Percentiles rank a stretch among this genome's conserved stretches.
These are phyloP conservation scores for Stephania japonica DNA, from an alignment of 164 flowering plant genomes.

Conservation along the genomic window DNA sequence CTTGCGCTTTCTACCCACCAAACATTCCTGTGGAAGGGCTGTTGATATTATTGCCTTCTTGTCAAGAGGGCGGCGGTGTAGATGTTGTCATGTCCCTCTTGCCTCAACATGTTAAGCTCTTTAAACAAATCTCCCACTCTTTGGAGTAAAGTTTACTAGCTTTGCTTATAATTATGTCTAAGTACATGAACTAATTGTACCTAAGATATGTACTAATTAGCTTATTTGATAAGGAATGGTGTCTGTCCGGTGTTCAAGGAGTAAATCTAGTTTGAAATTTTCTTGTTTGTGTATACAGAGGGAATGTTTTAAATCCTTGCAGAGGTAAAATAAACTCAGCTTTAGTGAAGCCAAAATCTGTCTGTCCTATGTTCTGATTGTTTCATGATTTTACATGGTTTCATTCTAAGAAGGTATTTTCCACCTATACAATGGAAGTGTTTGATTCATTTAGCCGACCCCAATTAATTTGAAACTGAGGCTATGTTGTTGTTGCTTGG, in stretches of 20 bases:
- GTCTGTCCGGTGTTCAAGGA: background rate
- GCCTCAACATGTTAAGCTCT: constrained; percentile 16
- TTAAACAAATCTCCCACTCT: constrained; percentile 16
- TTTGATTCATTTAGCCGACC: no score
- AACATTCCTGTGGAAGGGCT: constrained; percentile 20
- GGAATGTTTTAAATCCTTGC: no score
- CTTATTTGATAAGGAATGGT: background rate
- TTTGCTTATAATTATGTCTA: background rate
- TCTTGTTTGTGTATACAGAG: no score
- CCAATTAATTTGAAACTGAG: no score
- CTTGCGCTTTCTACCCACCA: constrained; percentile 20
- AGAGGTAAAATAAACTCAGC: no score
- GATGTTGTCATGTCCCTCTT: constrained; percentile 18
- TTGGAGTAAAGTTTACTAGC: constrained; percentile 7
- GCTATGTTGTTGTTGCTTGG: no score
- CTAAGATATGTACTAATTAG: background rate
- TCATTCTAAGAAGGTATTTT: no score
- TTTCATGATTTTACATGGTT: no score
- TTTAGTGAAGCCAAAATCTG: no score
- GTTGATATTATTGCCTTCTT: constrained; percentile 18
- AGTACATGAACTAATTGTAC: background rate
- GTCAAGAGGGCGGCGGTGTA: constrained; percentile 15
- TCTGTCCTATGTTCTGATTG: no score
- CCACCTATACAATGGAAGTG: no score
- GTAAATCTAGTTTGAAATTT: background rate